Base-by-base conservation (phyloP, 2,329 filamentous ascomycete genomes). In the Sphaerulina populicola region DNA sequence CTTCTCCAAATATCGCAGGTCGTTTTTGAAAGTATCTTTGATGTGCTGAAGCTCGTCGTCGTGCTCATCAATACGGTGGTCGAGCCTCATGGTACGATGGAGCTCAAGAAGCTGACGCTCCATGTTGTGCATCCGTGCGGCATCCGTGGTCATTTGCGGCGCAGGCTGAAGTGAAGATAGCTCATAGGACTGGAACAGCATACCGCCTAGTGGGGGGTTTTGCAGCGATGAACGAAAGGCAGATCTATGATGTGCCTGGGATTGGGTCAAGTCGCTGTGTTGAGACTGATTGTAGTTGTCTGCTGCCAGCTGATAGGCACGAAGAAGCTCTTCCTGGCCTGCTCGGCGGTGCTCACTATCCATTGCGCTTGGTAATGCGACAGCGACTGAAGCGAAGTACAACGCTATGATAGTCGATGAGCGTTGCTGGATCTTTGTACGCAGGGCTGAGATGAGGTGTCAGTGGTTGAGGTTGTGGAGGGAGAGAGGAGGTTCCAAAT, bases 1-100 rank as follows among this genome's bases (percentile, higher is more conserved):
- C 35, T 29, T n/a, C 43, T 58, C 47, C 15, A 60, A 31, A 6
- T 39, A 30, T 3, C 36, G 55, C 5, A 61, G 12, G 27, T 61
- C 60, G 9, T 41, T 46, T 12, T 33, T 9, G 11, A 53, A 39
- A 1, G 14, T 23, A 35, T 51, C 23, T 11, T 53, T 52, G 3
- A 56, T 44, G 1, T 48, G 23, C 14, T 49, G 47, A 38, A 56
- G 37, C 21, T 53, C 53, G 27, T 47, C 29, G 1, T 39, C 37
- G 21, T 47, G 54, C 27, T 51, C 9, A 6, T 53, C 44, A 2
- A 36, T 47, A 8, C 30, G 27, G 12, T 45, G 49, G 14, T 53
- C 50, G 9, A 57, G 35, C 14, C 45, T 37, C 1, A 44, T 44
- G 3, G 56, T 40, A 30, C 60, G 57, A 11, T 48, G 11, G 2